Base-by-base conservation (phyloP, 164 flowering plant genomes). In the Nymphaea thermarum region DNA sequence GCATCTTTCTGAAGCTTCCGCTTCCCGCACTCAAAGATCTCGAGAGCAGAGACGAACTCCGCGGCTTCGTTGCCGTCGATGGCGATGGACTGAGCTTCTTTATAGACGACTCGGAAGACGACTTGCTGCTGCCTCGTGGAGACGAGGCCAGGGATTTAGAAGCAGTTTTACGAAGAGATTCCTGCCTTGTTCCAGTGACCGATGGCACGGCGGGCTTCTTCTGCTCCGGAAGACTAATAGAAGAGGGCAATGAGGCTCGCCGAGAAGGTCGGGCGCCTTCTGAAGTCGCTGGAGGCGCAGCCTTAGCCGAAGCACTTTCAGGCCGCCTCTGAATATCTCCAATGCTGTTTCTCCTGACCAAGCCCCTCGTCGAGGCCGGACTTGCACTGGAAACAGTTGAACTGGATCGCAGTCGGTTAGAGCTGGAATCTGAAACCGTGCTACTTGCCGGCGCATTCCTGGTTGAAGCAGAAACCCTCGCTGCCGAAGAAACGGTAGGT, bases 321-420 rank as follows among this genome's bases (percentile, higher is more conserved):
- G 44, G 71, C 47, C 60, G 73, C 70, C 12, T 8, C 7, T 60
- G 43, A 44, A 53, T n/a, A n/a, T 94, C 91, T 7, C 92, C 99
- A n/a, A 92, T 86, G 80, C 99, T 95, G 70, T 78, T 89, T 73
- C 96, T 81, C 73, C 98, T 84, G 64, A 71, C 70, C 60, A 68
- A 79, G 0, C 86, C 73, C 70, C 69, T 78, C 12, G 85, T 74
- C 73, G 69, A 82, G 43, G 86, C 71, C 74, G 64, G 69, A 17
- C 42, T 42, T 64, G 75, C 55, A 42, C 66, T 65, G 12, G 76
- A 6, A n/a, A 57, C 68, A 63, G 69, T 43, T 4, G 74, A 42
- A 45, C 71, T 73, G 41, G 12, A 61, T 6, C 63, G 63, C 16
- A n/a, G 8, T 10, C 63, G 25, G 36, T 61, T 61, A n/a, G 75